Base-by-base conservation (phyloP, 2,329 filamentous ascomycete genomes). In the Hypoxylon sp. region DNA sequence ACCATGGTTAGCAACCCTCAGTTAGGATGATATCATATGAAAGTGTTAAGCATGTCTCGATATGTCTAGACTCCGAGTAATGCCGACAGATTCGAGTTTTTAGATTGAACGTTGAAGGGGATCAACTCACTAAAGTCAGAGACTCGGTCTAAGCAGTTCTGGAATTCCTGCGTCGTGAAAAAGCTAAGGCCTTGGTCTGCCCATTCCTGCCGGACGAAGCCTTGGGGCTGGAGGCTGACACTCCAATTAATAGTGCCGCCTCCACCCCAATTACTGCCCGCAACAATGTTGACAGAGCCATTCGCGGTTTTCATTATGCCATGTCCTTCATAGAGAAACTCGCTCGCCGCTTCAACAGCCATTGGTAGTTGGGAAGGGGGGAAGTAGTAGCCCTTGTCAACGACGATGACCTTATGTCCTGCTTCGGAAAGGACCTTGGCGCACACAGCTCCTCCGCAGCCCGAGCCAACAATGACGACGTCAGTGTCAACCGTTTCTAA, bases 241-340 rank as follows among this genome's bases (percentile, higher is more conserved):
- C 84, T 91, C 93, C 93, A 97, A 78, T 97, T 97, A 71, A 97
- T 79, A 0, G 92, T 93, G 4, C 93, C 93, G 58, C 94, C 94
- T 42, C 94, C 94, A 28, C 94, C 94, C 87, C 91, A 97, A 30
- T 87, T 87, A 59, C 87, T 86, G 1, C 92, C 94, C 0, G 91
- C 87, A 2, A 92, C 76, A 11, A 95, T 77, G 14, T 80, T 85
- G 30, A 90, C 81, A 4, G 85, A 84, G 9, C 81, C 80, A 72
- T 91, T 85, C 64, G 90, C 82, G 65, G 83, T 81, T 70, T 83
- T 72, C 4, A 85, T 71, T 16, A 87, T 77, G 6, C 91, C 91
- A 20, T 85, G 85, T 65, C 87, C 88, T 71, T 93, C 91, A 72
- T 87, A 96, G 26, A 97, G 81, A 72, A 91, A 87, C 5, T 83